Percentiles rank a stretch among this genome's conserved stretches.
Evolutionary conservation across 2,329 filamentous ascomycete genomes (phyloP).

Genomic region (Penicillium sclerotiorum): DNA sequence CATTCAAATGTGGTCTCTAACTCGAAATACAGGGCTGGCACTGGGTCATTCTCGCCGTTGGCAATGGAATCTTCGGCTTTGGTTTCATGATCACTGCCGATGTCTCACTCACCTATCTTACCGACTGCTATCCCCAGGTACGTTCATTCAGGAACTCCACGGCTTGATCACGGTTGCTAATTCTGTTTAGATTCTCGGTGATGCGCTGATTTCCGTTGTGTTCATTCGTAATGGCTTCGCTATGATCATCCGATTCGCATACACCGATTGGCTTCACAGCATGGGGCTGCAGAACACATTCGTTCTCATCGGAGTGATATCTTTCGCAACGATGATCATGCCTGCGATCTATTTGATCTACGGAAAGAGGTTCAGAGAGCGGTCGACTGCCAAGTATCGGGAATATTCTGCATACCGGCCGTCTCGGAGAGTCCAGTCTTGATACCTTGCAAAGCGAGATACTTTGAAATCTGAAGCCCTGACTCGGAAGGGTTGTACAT

Average conservation of each 20-base stretch:
- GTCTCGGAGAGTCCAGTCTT: no score
- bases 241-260: conserved; percentile 6
- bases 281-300: conserved; percentile 15
- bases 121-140: conserved; percentile 13
- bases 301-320: conserved; percentile 9
- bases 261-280: conserved; percentile 4
- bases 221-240: conserved; percentile 13
- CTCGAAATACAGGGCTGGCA: conserved; percentile 1
- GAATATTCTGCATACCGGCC: conserved; percentile 2
- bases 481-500: no score
- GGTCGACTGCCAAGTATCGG: conserved; percentile 7
- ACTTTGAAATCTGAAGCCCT: no score
- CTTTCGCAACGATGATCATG: conserved; percentile 6
- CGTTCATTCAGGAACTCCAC: no score
- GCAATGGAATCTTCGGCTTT: conserved; percentile 13
- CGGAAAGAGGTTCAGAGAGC: conserved; percentile 6
- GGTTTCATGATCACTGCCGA: conserved; percentile 15
- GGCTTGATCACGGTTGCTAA: neutral
- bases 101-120: conserved; percentile 14
- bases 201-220: conserved; percentile 13
- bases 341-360: conserved; percentile 6
- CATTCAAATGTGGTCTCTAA: neutral
- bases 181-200: conserved; percentile 10
- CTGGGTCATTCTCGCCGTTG: conserved; percentile 12
- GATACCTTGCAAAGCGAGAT: no score